A percentile compares a stretch with the other conserved stretches of the same genome.
Conservation (phyloP, 768 basidiomycete species). For the Cystoderma amianthinum region DNA sequence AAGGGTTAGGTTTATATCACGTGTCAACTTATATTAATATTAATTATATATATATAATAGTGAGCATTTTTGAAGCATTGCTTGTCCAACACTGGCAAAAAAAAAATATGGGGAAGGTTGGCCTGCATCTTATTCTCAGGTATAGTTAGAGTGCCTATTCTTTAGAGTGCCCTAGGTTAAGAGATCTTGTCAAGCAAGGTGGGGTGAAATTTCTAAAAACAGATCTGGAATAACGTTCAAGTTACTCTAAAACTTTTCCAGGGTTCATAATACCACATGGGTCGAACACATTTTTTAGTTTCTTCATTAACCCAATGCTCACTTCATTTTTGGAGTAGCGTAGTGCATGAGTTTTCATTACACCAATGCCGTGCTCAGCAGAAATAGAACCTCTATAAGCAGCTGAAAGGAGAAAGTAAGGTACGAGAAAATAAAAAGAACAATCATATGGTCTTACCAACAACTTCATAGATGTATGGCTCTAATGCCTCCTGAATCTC, state of each 20-base stretch:
- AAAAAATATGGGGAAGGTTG: too few species aligned
- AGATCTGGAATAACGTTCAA: neutral
- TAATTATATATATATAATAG: neutral
- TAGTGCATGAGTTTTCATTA: constrained; percentile 89
- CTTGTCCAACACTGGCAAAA: too few species aligned
- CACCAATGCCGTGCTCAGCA: constrained; percentile 96
- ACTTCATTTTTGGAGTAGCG: constrained; percentile 77
- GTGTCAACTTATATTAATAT: constrained; percentile 11
- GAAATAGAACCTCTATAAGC: constrained; percentile 86
- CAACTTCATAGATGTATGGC: constrained; percentile 91
- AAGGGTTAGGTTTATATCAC: constrained; percentile 28
- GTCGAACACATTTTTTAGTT: constrained; percentile 85
- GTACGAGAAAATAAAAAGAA: constrained; percentile 1
- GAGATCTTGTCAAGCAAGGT: too few species aligned
- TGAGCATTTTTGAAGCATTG: neutral
- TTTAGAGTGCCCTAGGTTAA: too few species aligned
- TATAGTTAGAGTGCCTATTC: too few species aligned
- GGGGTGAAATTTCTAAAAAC: neutral
- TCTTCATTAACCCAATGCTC: constrained; percentile 86
- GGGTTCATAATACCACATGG: constrained; percentile 92
- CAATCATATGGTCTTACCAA: constrained; percentile 47
- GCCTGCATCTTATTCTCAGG: too few species aligned
- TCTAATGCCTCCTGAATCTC: constrained; percentile 87
- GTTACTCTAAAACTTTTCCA: constrained; percentile 62
- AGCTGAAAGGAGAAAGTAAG: constrained; percentile 29